Percentiles rank a stretch among this genome's conserved stretches.
These are phyloP conservation scores for Artemisia tridentata DNA, from an alignment of 129 eudicot species.

Conservation along the genomic window DNA sequence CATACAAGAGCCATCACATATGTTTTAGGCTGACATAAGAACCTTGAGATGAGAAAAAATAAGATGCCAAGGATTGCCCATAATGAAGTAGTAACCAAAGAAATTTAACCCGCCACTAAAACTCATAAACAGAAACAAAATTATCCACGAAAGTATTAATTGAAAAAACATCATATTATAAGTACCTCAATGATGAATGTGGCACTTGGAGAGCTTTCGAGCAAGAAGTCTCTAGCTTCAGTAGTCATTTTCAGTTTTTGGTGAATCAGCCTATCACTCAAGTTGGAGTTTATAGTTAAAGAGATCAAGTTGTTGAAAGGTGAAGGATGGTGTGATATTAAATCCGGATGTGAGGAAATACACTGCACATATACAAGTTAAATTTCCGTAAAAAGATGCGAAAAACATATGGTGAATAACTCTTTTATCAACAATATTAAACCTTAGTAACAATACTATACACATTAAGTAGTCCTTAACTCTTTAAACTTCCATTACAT, in stretches of 20 bases:
- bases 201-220: background rate
- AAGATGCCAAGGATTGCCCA: too few relatives aligned
- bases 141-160: too few relatives aligned
- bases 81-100: too few relatives aligned
- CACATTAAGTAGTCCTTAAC: too few relatives aligned
- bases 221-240: constrained; percentile 9
- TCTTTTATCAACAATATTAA: background rate
- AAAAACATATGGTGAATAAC: background rate
- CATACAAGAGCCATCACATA: too few relatives aligned
- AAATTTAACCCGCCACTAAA: too few relatives aligned
- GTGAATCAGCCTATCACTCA: background rate
- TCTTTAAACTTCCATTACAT: too few relatives aligned
- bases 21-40: background rate
- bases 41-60: too few relatives aligned
- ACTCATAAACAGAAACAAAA: too few relatives aligned
- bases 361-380: constrained; percentile 11
- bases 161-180: background rate
- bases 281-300: constrained; percentile 4
- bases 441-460: too few relatives aligned
- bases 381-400: background rate
- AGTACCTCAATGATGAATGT: constrained; percentile 4
- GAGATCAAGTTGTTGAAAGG: constrained; percentile 13
- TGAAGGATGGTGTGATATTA: constrained; percentile 15
- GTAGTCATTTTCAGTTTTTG: constrained; percentile 1
- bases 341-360: constrained; percentile 11